Evolutionary conservation across 805 yeast genomes (phyloP), one percentile per base, ranked within the genome.

Genomic region (Yarrowia hollandica): DNA sequence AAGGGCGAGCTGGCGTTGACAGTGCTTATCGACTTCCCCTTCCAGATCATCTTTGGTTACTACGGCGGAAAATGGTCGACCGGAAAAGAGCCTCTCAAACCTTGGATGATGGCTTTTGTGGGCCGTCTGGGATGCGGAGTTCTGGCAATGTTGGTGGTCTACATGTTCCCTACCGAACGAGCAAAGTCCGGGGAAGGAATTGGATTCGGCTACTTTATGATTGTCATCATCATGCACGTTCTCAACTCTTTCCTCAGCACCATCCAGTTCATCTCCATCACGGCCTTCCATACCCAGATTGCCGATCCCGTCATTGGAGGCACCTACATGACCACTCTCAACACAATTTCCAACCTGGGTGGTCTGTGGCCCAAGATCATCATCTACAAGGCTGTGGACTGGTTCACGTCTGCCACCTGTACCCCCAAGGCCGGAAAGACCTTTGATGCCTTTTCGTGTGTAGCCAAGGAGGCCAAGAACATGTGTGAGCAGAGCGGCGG

Each of bases 281-380:
- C 90, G 68, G 96, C 98, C 0, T 94, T 94, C 77, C 97, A 92
- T 73, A 92, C 97, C 2, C 84, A 85, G 65, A 88, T 94, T 59
- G 96, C 99, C 1, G 99, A 94, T 69, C 98, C 99, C 0, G 73
- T 84, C 16, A 88, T 94, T 66, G 99, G 99, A 15, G 99, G 99
- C 1, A 94, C 99, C 0, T 94, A 94, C 71, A 92, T 94, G 98
- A 94, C 99, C 0, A 85, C 96, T 0, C 76, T 94, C 61, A 94
- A 94, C 72, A 94, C 99, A 0, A 76, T 94, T 48, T 83, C 95
- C 38, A 94, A 94, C 70, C 78, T 92, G 60, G 99, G 99, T 21
- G 99, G 99, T 10, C 94, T 95, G 41, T 94, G 99, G 99, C 99
- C 99, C 1, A 79, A 90, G 59, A 75, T 89, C n/a, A 75, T 94